Evolutionary conservation across 202 grass and related monocot genomes (phyloP), one percentile per base, ranked within the genome.

Genomic region (Digitaria exilis): DNA sequence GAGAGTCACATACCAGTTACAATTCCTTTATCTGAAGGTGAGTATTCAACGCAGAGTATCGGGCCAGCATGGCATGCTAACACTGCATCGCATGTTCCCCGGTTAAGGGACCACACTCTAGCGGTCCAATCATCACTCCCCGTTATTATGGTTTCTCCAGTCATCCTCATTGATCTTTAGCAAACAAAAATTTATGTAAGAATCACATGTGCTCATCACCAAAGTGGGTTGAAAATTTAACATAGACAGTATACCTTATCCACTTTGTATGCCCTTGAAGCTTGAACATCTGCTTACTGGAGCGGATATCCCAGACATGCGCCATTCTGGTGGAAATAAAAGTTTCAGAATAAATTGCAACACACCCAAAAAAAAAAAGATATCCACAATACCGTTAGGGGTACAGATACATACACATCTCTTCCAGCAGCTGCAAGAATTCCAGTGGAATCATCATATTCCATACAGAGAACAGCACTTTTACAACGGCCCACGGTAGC

Each of bases 51-150:
- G 75, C 87, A 94, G 22, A 90, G 85, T 89, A 99, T 92, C 60
- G 96, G 96, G 60, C 96, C 96, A 85, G 96, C 89, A 89, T 99
- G 96, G 67, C 96, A 99, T 75, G 93, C 87, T 90, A 99, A 88
- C 65, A 99, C 93, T 84, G 89, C 89, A 78, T 99, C 96, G 73
- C 91, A 99, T 76, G 91, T 94, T 85, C 93, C 96, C 68, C 81
- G 79, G 62, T 85, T 84, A 87, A 96, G 83, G 71, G 96, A 99
- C 96, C 96, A 99, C 73, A 96, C 83, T 80, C 96, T 90, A 92
- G 96, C 93, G 11, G 96, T 99, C 96, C 96, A 99, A 89, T 99
- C 96, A 92, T 99, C 96, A 83, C 93, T 96, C 68, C 96, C 96
- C 45, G 96, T 99, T 82, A 99, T 85, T 89, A 99, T 88, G 5